Base-by-base conservation (phyloP, 345 rosid genomes). In the Orychophragmus violaceus region DNA sequence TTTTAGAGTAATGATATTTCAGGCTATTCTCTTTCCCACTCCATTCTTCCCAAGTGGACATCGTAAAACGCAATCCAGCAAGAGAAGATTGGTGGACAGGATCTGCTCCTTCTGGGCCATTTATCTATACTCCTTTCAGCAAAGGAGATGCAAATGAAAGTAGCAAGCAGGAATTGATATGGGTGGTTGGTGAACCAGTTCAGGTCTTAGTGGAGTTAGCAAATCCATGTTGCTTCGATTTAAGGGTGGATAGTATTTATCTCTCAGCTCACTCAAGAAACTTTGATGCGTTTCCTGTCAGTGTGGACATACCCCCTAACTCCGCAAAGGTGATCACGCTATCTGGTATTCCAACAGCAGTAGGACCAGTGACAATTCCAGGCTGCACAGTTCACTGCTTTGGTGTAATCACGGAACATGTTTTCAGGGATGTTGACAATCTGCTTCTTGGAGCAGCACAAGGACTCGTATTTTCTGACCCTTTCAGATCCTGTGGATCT, bases 61-160 rank as follows among this genome's bases (percentile, higher is more conserved):
- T 95, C 42, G 81, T 87, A 63, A 89, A 91, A 70, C 85, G 96
- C 61, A 89, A 86, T 79, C 84, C 90, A 51, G 91, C 82, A 49
- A 84, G 91, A 74, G 95, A 87, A 72, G 97, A 95, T 82, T 95
- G 97, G 99, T 95, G 96, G 97, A 80, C 80, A 33, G 97, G 95
- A 60, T 80, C 96, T 80, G 99, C 95, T 68, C 90, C 99, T 76
- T 80, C 95, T 9, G 97, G 99, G 59, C 99, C 99, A 74, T 95
- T 95, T 80, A 91, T 95, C 58, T 95, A 95, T 77, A 95, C 96
- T 25, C 97, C 99, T 37, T 95, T 91, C 77, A 89, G 96, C 87
- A 89, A 91, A 79, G 97, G 91, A 69, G 91, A 87, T 55, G 69
- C 87, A 58, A 83, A 64, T 75, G 93, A 88, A 66, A 83, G 62